Evolutionary conservation across 164 flowering plant genomes (phyloP), one percentile per base, ranked within the genome.

Genomic region (Vitis riparia): DNA sequence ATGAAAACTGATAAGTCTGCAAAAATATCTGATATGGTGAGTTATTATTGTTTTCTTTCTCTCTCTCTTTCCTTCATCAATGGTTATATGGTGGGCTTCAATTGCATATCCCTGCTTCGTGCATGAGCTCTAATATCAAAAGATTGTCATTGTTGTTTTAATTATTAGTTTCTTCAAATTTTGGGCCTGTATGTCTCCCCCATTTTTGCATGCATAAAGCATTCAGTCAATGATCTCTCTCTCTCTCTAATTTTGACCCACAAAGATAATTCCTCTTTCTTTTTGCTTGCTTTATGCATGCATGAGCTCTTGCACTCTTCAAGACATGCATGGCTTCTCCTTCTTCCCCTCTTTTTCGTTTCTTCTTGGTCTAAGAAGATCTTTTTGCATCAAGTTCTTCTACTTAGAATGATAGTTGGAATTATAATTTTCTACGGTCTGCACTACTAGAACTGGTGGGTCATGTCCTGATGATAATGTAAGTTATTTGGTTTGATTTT

Each of bases 1-100:
- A 69, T 68, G 65, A 68, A 49, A 59, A 29, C 65, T 74, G 69
- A 69, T 52, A 74, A 66, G 74, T 68, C 82, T 74, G 73, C 76
- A 71, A 62, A 59, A 66, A 76, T 55, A 74, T 76, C 60, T 75
- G 71, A 67, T 57, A 55, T 55, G 56, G 62, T 59, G 32, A 67
- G 62, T 65, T 72, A 51, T 10, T 64, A 64, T 52, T 48, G 5
- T 70, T 55, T 74, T 63, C 16, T 67, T 68, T 53, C 32, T 61
- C 23, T 30, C 51, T 27, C 47, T 32, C 66, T 37, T 65, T 17
- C 62, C 23, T 37, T 30, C 52, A 52, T 62, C 30, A 61, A 4
- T 13, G 10, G 1, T 3, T 47, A 48, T 15, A 14, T 49, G 27
- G 29, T 37, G 52, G 12, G 23, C 27, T 67, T 60, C 62, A 55